These are phyloP conservation scores for Trametes hirsuta DNA, from an alignment of 1,284 basidiomycete species.

Conservation along the genomic window DNA sequence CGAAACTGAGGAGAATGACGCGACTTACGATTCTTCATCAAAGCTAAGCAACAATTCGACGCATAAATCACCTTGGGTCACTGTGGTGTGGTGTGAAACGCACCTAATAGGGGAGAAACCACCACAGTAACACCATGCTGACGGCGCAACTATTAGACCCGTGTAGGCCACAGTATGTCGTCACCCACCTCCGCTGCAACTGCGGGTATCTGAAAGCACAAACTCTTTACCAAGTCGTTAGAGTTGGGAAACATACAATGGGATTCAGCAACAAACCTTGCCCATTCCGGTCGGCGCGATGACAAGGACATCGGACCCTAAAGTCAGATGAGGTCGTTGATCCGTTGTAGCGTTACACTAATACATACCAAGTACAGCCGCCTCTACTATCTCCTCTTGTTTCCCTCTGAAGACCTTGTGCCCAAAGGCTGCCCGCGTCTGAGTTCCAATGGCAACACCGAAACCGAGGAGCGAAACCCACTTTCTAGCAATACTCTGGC, in stretches of 20 bases:
- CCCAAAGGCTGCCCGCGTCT: conserved; percentile 59
- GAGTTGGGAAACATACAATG: conserved; percentile 1
- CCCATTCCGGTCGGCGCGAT: conserved; percentile 90
- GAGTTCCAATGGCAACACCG: neutral
- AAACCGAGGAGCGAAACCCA: neutral
- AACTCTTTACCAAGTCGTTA: conserved; percentile 48
- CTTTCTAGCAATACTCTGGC: conserved; percentile 2
- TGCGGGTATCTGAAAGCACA: conserved; percentile 90
- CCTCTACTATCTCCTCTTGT: conserved; percentile 76
- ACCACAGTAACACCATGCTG: conserved; percentile 78
- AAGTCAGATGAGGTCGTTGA: neutral
- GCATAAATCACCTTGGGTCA: neutral
- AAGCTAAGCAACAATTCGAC: conserved; percentile 45
- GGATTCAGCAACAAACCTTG: conserved; percentile 55
- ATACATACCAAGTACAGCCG: conserved; percentile 57
- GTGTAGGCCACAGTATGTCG: neutral
- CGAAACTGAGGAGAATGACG: neutral
- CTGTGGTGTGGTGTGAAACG: conserved; percentile 24
- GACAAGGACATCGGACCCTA: conserved; percentile 76
- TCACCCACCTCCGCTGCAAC: conserved; percentile 58
- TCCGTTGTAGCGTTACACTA: no score
- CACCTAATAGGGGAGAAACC: conserved; percentile 78
- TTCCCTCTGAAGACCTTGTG: conserved; percentile 72
- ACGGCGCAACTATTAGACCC: neutral
- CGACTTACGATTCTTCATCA: conserved; percentile 81